Conservation (phyloP, 164 flowering plant species). For the Buxus sempervirens region DNA sequence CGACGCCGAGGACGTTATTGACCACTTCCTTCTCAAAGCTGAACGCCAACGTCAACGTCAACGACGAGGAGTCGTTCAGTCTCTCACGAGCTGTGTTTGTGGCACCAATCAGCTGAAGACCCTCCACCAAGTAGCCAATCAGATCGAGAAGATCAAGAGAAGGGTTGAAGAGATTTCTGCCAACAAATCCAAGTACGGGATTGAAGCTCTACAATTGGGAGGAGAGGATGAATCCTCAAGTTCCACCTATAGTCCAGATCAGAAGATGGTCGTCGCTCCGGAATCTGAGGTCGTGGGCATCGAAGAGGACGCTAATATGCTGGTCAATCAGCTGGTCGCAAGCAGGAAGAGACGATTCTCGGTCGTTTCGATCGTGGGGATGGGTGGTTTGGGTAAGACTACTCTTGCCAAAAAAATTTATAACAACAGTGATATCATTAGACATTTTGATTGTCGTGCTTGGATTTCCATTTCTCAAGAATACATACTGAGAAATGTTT, state of each 20-base stretch:
- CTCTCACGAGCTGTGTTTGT: background rate
- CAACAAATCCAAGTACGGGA: background rate
- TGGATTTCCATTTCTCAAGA: constrained; percentile 13
- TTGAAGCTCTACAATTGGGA: background rate
- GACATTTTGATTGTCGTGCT: constrained; percentile 4
- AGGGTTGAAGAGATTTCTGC: background rate
- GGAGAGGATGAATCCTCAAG: background rate
- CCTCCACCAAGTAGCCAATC: background rate
- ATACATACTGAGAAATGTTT: constrained; percentile 3
- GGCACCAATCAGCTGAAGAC: background rate
- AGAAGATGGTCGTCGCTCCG: background rate
- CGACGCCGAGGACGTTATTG: constrained; percentile 5
- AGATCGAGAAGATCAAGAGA: background rate
- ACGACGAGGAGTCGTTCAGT: background rate
- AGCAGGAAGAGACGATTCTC: background rate
- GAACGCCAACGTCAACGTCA: background rate
- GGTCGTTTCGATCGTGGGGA: background rate
- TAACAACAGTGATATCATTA: background rate
- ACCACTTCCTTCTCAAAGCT: background rate
- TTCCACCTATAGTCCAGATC: background rate
- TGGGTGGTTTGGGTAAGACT: constrained; percentile 7
- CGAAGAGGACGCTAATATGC: background rate
- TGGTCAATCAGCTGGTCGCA: background rate
- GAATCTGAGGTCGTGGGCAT: background rate
- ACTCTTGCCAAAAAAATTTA: constrained; percentile 5